Base-by-base conservation (phyloP, 768 basidiomycete species). In the Russula sp. region DNA sequence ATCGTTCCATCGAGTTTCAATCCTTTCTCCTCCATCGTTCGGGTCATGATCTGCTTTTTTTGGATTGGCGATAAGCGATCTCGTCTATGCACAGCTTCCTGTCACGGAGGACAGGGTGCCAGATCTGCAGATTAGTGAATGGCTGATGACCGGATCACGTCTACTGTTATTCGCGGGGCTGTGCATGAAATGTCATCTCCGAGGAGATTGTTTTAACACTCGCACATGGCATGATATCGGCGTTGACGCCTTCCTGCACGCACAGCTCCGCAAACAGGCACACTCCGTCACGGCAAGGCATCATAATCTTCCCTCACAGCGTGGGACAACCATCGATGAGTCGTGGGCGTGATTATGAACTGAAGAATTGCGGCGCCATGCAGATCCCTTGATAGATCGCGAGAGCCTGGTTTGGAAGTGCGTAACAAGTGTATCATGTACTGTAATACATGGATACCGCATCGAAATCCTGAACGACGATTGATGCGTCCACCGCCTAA, bases 41-140 rank as follows among this genome's bases (percentile, higher is more conserved):
- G 29, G 29, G 22, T 56, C 48, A 50, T 56, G 55, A 62, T 52
- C 32, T 51, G 20, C 43, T 34, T 58, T 46, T 38, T 38, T 14
- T n/a, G 14, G 48, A 39, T 50, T 41, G 39, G 39, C 7, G 47
- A 58, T 42, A 47, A 11, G 3, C 34, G 56, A 57, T 35, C 43
- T 35, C 35, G 16, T 25, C 9, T 25, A n/a, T 29, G 36, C 56
- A 48, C 35, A 10, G 38, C 20, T 38, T 41, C 56, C 25, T 45
- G 13, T 58, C 18, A 1, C 11, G 34, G 55, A 57, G 9, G 9
- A 16, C 57, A 39, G 36, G 32, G 25, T 29, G 25, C 25, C 25
- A 29, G 25, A 29, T 29, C 25, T 29, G 25, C 25, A 29, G 25
- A 29, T 18, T 22, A 3, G 20, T 49, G 57, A 39, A 3, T 16